These are phyloP conservation scores for Volvox africanus DNA, from an alignment of 139 green algal genomes.

Conservation along the genomic window DNA sequence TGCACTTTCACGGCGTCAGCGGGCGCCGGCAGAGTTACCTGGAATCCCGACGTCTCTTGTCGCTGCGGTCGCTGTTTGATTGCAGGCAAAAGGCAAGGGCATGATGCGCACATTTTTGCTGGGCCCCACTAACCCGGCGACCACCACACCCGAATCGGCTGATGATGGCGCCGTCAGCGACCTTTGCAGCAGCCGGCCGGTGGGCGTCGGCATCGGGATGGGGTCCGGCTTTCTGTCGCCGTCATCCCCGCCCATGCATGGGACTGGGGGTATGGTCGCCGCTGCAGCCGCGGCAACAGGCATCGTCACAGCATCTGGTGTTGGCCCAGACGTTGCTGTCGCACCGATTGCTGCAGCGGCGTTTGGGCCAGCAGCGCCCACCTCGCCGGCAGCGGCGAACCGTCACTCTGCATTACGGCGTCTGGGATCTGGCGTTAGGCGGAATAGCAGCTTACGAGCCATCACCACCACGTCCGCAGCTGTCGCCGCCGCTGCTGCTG, in stretches of 20 bases:
- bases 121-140: not conserved
- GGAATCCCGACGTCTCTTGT: too few relatives aligned
- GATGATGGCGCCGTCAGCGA: conserved; percentile 6
- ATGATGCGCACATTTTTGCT: conserved; percentile 44
- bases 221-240: not conserved
- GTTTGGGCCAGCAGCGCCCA: not conserved
- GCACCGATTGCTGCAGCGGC: not conserved
- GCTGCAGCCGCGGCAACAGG: not conserved
- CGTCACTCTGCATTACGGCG: not conserved
- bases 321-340: not conserved
- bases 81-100: conserved; percentile 36
- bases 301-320: not conserved
- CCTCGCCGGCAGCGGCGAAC: not conserved
- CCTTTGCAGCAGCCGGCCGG: not conserved
- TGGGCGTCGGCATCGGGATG: not conserved
- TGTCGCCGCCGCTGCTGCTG: not conserved
- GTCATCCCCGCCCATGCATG: not conserved
- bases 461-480: conserved; percentile 16
- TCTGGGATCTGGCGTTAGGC: not conserved
- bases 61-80: too few relatives aligned
- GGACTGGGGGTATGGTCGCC: too few relatives aligned
- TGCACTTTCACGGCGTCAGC: too few relatives aligned
- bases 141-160: not conserved
- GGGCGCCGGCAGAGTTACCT: too few relatives aligned
- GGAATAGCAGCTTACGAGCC: not conserved